Percentiles rank a stretch among this genome's conserved stretches.
These are phyloP conservation scores for Penicillium sumatraense DNA, from an alignment of 2,329 filamentous ascomycete genomes.

Conservation along the genomic window DNA sequence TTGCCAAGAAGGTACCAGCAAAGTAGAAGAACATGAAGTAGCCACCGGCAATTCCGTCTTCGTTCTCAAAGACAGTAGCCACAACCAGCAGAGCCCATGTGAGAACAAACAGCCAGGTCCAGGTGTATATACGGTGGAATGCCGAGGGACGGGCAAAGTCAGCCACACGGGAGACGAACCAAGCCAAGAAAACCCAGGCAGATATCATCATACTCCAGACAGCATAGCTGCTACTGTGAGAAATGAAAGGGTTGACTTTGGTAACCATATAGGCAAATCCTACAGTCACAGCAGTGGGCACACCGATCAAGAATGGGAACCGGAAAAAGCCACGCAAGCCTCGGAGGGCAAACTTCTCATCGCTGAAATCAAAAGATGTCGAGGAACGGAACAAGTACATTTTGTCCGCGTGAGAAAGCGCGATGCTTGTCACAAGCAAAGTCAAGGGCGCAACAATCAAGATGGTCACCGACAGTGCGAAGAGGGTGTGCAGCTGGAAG, in stretches of 20 bases:
- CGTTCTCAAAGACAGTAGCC: conserved; percentile 75
- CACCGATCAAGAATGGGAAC: conserved; percentile 74
- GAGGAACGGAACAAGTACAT: conserved; percentile 83
- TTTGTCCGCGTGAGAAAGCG: conserved; percentile 74
- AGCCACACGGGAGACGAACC: conserved; percentile 79
- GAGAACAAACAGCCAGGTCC: conserved; percentile 81
- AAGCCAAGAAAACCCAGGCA: conserved; percentile 78
- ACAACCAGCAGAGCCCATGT: conserved; percentile 75
- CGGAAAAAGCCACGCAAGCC: conserved; percentile 84
- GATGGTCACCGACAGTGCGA: conserved; percentile 83
- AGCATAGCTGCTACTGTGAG: conserved; percentile 87
- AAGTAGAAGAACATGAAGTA: conserved; percentile 85
- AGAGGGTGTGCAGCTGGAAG: conserved; percentile 79
- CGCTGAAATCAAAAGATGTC: conserved; percentile 63
- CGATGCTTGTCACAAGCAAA: conserved; percentile 69
- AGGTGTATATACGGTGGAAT: conserved; percentile 77
- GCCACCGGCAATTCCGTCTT: conserved; percentile 71
- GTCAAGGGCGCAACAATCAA: conserved; percentile 79
- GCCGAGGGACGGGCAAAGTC: conserved; percentile 83
- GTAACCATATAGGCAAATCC: conserved; percentile 74
- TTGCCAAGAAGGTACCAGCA: conserved; percentile 72
- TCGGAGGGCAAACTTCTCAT: conserved; percentile 66
- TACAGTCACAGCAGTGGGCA: conserved; percentile 71
- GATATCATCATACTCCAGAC: conserved; percentile 89
- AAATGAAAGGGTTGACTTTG: conserved; percentile 85